phyloP scores from a whole-genome alignment of 2,329 filamentous ascomycete species.

The Ceratocystis ficicola region DNA sequence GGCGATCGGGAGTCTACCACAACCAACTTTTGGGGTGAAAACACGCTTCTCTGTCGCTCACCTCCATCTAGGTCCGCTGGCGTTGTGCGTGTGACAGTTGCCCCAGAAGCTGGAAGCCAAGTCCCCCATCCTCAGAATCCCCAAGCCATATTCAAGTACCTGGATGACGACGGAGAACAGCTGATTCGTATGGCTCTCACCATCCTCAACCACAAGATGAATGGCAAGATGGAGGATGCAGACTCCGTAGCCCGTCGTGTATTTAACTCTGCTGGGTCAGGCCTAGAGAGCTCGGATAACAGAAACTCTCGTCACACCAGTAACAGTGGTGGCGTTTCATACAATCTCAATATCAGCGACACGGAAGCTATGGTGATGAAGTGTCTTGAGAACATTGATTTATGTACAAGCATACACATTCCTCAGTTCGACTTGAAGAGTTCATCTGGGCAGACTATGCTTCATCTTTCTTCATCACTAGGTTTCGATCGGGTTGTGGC shows the following conservation, averaged over 20 bases:
- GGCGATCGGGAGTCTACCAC: conserved; percentile 53
- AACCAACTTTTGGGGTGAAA: conserved; percentile 69
- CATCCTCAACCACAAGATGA: conserved; percentile 52
- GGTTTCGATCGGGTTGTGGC: conserved; percentile 66
- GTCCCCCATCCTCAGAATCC: conserved; percentile 30
- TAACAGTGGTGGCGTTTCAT: conserved; percentile 36
- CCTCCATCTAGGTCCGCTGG: conserved; percentile 58
- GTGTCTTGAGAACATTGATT: conserved; percentile 65
- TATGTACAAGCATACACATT: conserved; percentile 58
- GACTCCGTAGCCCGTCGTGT: conserved; percentile 51
- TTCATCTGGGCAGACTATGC: conserved; percentile 63
- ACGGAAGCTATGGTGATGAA: conserved; percentile 58
- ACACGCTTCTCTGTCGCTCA: conserved; percentile 65
- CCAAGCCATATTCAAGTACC: conserved; percentile 55
- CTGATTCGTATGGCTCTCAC: conserved; percentile 56
- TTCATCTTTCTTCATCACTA: conserved; percentile 65
- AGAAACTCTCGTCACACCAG: conserved; percentile 28
- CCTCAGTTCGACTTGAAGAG: conserved; percentile 54
- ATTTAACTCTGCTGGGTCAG: conserved; percentile 35
- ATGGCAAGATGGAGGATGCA: conserved; percentile 49
- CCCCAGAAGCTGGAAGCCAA: conserved; percentile 25
- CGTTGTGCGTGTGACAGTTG: conserved; percentile 53
- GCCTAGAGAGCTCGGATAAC: conserved; percentile 23
- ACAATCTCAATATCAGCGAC: conserved; percentile 35
- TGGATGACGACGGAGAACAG: conserved; percentile 57